Evolutionary conservation across 306 rosid genomes (phyloP), one percentile per base, ranked within the genome.

Genomic region (Cicer pinnatifidum): DNA sequence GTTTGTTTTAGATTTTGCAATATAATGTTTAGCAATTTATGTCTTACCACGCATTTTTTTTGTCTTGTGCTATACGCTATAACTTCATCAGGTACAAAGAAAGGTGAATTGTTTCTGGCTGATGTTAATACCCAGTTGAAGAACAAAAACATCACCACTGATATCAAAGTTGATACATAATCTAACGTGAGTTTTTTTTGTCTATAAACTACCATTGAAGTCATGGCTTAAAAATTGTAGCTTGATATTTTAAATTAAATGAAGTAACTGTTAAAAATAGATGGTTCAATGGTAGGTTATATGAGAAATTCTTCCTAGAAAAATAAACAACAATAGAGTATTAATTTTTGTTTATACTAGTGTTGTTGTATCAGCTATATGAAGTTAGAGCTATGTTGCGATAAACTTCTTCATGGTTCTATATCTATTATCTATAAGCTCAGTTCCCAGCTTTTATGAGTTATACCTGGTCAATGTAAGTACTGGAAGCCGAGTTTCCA

Each of bases 361-460:
- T 39, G 11, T 28, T 43, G 17, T 41, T 62, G 28, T 8, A 39
- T 66, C 17, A 52, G 7, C 37, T 66, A 50, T 38, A 39, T 50
- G n/a, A 50, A 64, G 66, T 52, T 37, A 65, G 61, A 57, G 63
- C 37, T 20, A 48, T 6, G 33, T 4, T 28, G 33, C 33, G 33
- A 47, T 47, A 47, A 47, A 13, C 52, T 47, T 44, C 48, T 44
- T 47, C 13, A 37, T 38, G 63, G 53, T 62, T 74, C 62, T 61
- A 35, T 61, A 7, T 13, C 35, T 72, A 43, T 12, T 57, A 41
- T 13, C 39, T 51, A 12, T 66, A 41, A 19, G 56, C 9, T 65
- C 37, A 20, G 64, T 52, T 75, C 72, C 71, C 71, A 50, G 15
- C 7, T 63, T 75, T 64, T 17, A 48, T 20, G 62, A 47, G 50